These are phyloP conservation scores for Flaveria brownii DNA, from an alignment of 129 eudicot genomes.

Conservation along the genomic window DNA sequence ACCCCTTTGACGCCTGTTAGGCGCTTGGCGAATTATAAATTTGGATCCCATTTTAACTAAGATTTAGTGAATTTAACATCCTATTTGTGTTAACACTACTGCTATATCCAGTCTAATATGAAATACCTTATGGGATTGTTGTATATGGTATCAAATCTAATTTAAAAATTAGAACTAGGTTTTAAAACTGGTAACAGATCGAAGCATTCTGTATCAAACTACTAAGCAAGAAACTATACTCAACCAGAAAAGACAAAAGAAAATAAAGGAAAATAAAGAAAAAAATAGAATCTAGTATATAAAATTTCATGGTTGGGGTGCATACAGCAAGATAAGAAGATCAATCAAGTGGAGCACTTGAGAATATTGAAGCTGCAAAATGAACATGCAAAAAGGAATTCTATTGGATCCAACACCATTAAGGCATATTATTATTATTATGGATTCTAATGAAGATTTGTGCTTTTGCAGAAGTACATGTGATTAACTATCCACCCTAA, in stretches of 20 bases:
- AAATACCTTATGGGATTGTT: no score
- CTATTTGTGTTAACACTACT: no score
- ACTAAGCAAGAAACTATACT: neutral
- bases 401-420: slow-evolving; percentile 5
- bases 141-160: no score
- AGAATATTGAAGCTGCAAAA: neutral
- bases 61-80: no score
- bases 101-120: no score
- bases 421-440: slow-evolving; percentile 6
- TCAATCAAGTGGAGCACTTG: slow-evolving; percentile 32
- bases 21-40: no score
- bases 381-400: slow-evolving; percentile 20
- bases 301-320: slow-evolving; percentile 12
- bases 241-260: neutral
- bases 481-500: slow-evolving; percentile 13
- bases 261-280: neutral
- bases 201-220: neutral
- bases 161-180: neutral
- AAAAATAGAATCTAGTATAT: slow-evolving; percentile 10
- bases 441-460: neutral
- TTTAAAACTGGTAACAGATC: neutral
- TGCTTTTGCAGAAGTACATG: slow-evolving; percentile 7
- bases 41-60: no score
- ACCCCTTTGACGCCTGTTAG: no score
- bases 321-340: slow-evolving; percentile 11